Evolutionary conservation across 352 stramenopile genomes (phyloP), one percentile per base, ranked within the genome.

Genomic region (Pythium biforme): DNA sequence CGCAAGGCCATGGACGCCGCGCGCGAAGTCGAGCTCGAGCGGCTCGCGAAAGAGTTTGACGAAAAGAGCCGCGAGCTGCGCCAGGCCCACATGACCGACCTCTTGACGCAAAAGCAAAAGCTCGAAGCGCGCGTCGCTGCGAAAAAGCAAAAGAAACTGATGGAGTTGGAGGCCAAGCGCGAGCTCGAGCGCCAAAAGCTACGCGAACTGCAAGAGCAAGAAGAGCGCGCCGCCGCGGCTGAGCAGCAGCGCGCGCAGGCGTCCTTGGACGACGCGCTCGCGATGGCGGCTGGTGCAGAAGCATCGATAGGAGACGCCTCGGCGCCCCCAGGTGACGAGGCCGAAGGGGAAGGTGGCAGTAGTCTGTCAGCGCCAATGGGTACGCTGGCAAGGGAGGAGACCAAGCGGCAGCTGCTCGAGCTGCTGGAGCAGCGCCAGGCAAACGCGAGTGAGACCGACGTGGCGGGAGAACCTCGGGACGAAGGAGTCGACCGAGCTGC

Each of bases 121-220:
- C 74, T 94, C 11, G 81, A 90, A 57, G 74, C 76, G 47, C 76
- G 85, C 33, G 81, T 94, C 14, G 82, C 78, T 1, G 77, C 80
- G 6, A 94, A 90, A 69, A 90, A 90, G 64, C 66, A 88, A 33
- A 88, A 86, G 22, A 92, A 92, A 49, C 59, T 88, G 22, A 72
- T 77, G 55, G 82, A 94, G 23, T 65, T 94, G 2, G 77, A 92
- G 55, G 78, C 79, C 12, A 91, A 91, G 59, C 74, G 72, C 20
- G 80, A 83, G 46, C 37, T 80, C 14, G 82, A 89, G 62, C 75
- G 73, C 0, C 73, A 84, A 47, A 64, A 74, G 34, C 67, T 91
- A 20, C 66, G 75, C 37, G 29, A 74, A 8, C 69, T 79, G 23
- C 72, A 87, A 23, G 61, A 77, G 20, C 59, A 85, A 27, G 76